Evolutionary conservation across 2,329 filamentous ascomycete species (phyloP), one percentile per base, ranked within the genome.

Genomic region (Diaporthe batatas): DNA sequence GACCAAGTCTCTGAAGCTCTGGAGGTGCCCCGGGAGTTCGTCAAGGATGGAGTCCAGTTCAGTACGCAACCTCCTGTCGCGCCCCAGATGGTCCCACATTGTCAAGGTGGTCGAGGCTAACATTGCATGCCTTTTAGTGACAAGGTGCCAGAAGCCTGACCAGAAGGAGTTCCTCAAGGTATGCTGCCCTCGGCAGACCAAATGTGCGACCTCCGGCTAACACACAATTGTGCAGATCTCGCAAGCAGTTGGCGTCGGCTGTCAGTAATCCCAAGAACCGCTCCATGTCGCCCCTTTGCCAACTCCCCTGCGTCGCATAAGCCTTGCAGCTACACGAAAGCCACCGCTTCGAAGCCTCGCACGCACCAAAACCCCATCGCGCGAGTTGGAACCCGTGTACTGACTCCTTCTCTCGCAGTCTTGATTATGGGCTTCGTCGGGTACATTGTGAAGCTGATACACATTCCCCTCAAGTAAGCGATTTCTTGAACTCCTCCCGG

Each of bases 1-100:
- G 91, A 93, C 81, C 88, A 91, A 82, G 82, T 93, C 78, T 90
- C 92, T 82, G 91, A 93, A 80, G 84, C 94, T 79, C 88, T 92
- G 80, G 92, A 94, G 77, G 87, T 91, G 80, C 91, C 91, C 78
- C 85, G 86, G 80, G 90, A 92, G 83, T 92, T 92, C 81, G 81
- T 91, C 80, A 87, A 84, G 80, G 89, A 91, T 75, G 89, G 89
- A 79, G 85, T 89, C 74, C 88, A 90, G 77, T 91, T 91, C 83
- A 84, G 91, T 81, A 87, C 87, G 72, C 36, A n/a, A 44, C 83
- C 42, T 70, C 55, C 47, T 53, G 6, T 54, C 34, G 32, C 55
- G 76, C 91, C 91, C 84, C 89, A 88, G 89, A 83, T 73, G 87
- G 42, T 58, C 7, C 11, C 21, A 44, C 10, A 39, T 10, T 64